These are phyloP conservation scores for Theileria luwenshuni DNA, from an alignment of 169 alveolate species.

Conservation along the genomic window DNA sequence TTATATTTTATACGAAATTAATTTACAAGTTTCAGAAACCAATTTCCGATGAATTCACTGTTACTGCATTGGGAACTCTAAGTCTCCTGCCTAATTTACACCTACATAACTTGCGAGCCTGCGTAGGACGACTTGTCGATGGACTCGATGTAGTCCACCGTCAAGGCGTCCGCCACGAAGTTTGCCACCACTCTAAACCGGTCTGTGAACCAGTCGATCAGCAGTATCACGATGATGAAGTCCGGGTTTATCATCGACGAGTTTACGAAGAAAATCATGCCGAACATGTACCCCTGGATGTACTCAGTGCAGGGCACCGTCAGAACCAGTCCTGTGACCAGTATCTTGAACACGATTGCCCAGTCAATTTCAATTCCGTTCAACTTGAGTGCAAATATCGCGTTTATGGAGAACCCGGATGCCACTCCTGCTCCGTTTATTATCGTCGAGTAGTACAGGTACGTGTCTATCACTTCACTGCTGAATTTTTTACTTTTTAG, in stretches of 20 bases:
- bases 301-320: constrained; percentile 16
- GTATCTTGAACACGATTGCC: constrained; percentile 24
- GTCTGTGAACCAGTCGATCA: constrained; percentile 33
- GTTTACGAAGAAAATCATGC: constrained; percentile 29
- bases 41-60: too few species aligned
- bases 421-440: constrained; percentile 30
- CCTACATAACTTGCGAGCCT: constrained; percentile 9
- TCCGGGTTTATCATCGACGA: constrained; percentile 30
- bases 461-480: constrained; percentile 26
- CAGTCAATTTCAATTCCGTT: constrained; percentile 25
- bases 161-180: constrained; percentile 25
- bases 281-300: constrained; percentile 36
- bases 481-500: constrained; percentile 26
- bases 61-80: too few species aligned
- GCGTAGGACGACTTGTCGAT: constrained; percentile 2
- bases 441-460: constrained; percentile 17
- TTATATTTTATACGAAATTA: too few species aligned
- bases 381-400: constrained; percentile 25
- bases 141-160: constrained; percentile 38
- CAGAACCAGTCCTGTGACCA: constrained; percentile 15
- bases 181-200: constrained; percentile 28
- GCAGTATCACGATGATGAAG: constrained; percentile 10
- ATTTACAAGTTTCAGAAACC: too few species aligned
- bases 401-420: constrained; percentile 27
- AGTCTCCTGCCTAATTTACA: too few species aligned